A percentile compares a stretch with the other conserved stretches of the same genome.
These are phyloP conservation scores for Leccinum arenicola DNA, from an alignment of 768 basidiomycete genomes.

Conservation along the genomic window DNA sequence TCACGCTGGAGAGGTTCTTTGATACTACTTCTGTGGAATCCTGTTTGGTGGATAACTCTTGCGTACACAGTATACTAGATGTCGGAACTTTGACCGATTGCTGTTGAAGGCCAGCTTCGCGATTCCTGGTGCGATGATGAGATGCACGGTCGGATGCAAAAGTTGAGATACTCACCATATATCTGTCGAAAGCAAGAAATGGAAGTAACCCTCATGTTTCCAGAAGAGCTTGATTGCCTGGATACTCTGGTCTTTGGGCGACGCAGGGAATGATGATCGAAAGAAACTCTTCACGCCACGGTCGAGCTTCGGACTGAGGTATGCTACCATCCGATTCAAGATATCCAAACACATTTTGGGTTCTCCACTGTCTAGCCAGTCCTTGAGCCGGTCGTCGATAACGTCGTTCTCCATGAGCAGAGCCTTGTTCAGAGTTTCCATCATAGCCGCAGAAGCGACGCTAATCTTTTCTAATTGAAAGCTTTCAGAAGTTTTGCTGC, in stretches of 20 bases:
- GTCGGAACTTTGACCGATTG: not conserved
- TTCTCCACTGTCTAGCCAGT: slow-evolving; percentile 10
- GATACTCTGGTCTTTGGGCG: not conserved
- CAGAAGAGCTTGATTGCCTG: slow-evolving; percentile 8
- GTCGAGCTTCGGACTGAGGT: not conserved
- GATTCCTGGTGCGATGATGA: not conserved
- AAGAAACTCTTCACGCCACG: not conserved
- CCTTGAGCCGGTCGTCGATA: slow-evolving; percentile 7
- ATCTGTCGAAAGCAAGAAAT: slow-evolving; percentile 10
- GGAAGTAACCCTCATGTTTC: slow-evolving; percentile 5
- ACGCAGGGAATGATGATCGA: not conserved
- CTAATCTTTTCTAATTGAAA: slow-evolving; percentile 3
- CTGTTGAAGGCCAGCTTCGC: not conserved
- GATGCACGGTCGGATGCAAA: not conserved
- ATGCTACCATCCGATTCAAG: slow-evolving; percentile 9
- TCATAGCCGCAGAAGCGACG: slow-evolving; percentile 2
- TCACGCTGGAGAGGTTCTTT: not conserved
- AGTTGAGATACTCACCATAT: not conserved
- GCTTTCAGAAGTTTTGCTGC: slow-evolving; percentile 1
- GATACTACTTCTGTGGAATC: not conserved
- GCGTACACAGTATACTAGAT: not conserved
- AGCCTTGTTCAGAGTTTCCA: slow-evolving; percentile 6
- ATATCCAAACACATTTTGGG: slow-evolving; percentile 1
- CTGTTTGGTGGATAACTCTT: not conserved
- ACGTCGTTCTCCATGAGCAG: not conserved